Conservation (phyloP, 768 basidiomycete species). For the Gelatoporia subvermispora region DNA sequence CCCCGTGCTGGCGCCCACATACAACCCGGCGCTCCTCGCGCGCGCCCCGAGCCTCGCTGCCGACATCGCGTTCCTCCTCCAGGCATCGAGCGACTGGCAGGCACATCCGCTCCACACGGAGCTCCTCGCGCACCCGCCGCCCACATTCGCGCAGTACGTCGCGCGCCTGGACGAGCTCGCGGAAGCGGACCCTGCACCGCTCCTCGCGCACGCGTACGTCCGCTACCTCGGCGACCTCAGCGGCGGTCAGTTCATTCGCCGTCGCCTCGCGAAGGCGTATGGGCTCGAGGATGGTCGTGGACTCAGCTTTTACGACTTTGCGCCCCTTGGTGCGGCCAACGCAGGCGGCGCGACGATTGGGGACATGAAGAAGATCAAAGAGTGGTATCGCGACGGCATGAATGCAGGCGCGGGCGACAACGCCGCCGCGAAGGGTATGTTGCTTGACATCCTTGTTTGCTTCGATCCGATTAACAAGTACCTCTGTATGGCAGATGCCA, state of each 20-base stretch:
- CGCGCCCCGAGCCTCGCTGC: conserved; percentile 55
- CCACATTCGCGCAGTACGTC: conserved; percentile 47
- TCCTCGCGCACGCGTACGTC: conserved; percentile 80
- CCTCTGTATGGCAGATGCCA: conserved; percentile 8
- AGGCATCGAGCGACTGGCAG: conserved; percentile 49
- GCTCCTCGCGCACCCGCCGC: conserved; percentile 43
- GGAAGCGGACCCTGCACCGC: conserved; percentile 40
- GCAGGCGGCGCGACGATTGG: conserved; percentile 45
- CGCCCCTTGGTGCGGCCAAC: conserved; percentile 43
- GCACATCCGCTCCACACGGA: conserved; percentile 47
- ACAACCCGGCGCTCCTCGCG: conserved; percentile 64
- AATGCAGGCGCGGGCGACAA: conserved; percentile 31
- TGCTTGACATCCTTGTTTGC: background rate
- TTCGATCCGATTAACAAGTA: background rate
- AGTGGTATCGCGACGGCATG: conserved; percentile 55
- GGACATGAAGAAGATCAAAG: conserved; percentile 70
- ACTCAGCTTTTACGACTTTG: conserved; percentile 65
- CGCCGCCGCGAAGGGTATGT: conserved; percentile 26
- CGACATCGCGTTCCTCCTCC: conserved; percentile 63
- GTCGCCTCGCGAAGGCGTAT: conserved; percentile 63
- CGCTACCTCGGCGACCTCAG: conserved; percentile 78
- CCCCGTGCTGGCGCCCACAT: conserved; percentile 59
- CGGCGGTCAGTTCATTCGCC: conserved; percentile 69
- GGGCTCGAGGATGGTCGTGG: conserved; percentile 47
- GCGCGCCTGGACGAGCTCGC: conserved; percentile 47